These are phyloP conservation scores for Fusarium nelsonii DNA, from an alignment of 2,329 filamentous ascomycete genomes.

Conservation along the genomic window DNA sequence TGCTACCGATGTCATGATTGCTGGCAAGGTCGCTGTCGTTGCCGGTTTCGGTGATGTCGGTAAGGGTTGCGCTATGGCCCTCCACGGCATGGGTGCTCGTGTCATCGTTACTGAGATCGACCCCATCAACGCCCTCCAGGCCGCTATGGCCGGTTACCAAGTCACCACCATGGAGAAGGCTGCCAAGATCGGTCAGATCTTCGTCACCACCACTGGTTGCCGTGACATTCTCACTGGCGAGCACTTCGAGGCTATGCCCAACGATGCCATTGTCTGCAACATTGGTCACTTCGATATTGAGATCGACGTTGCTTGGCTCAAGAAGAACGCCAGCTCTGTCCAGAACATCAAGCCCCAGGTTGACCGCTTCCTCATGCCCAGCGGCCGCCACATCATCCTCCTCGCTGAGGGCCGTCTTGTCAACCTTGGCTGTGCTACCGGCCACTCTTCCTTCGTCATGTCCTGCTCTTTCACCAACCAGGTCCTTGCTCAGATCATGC, in stretches of 20 bases:
- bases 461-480: constrained; percentile 99
- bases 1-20: constrained; percentile 99
- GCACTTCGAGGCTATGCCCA: constrained; percentile 96
- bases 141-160: constrained; percentile 96
- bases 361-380: constrained; percentile 95
- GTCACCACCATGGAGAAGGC: constrained; percentile 99
- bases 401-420: constrained; percentile 98
- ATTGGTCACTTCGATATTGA: constrained; percentile 99
- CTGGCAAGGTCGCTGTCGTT: constrained; percentile 97
- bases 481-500: constrained; percentile 98
- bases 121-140: constrained; percentile 99
- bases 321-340: constrained; percentile 92
- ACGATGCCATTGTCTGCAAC: constrained; percentile 99
- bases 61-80: constrained; percentile 97
- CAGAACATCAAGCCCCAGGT: constrained; percentile 99
- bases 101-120: constrained; percentile 97
- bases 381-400: constrained; percentile 96
- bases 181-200: constrained; percentile 90
- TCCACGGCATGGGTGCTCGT: constrained; percentile 96
- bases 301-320: constrained; percentile 99
- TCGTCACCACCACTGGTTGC: constrained; percentile 99
- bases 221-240: constrained; percentile 92
- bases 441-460: constrained; percentile 99
- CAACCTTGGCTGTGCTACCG: constrained; percentile 98
- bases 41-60: constrained; percentile 99